Evolutionary conservation across 169 alveolate species (phyloP).

Genomic region (Amoebophrya sp.): DNA sequence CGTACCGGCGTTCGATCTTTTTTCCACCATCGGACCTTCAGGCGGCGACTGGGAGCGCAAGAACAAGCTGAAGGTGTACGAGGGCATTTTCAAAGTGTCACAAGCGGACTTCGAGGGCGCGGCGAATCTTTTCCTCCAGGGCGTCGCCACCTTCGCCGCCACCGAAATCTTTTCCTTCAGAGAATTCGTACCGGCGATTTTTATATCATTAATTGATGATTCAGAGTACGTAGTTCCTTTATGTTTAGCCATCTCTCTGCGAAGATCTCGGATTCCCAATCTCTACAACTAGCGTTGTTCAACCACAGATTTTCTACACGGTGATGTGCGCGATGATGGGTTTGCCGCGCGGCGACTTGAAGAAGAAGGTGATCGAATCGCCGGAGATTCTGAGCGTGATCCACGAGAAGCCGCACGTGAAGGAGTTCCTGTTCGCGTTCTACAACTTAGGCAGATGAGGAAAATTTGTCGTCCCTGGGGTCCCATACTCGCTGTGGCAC

Average conservation of each 20-base stretch:
- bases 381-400: constrained; percentile 78
- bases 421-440: constrained; percentile 42
- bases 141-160: constrained; percentile 81
- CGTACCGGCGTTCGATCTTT: too few species aligned
- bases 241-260: not conserved
- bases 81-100: constrained; percentile 49
- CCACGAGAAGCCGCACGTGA: constrained; percentile 60
- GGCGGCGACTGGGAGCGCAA: constrained; percentile 96
- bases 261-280: too few species aligned
- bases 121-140: constrained; percentile 53
- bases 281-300: not conserved
- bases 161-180: constrained; percentile 78
- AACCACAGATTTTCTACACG: constrained; percentile 64
- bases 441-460: too few species aligned
- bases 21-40: not conserved
- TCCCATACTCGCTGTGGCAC: too few species aligned
- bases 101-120: constrained; percentile 38
- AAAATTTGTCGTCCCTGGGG: too few species aligned
- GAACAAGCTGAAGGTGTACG: constrained; percentile 84
- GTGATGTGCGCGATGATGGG: constrained; percentile 65
- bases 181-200: constrained; percentile 32
- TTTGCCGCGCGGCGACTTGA: constrained; percentile 59
- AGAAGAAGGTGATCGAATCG: constrained; percentile 63
- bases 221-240: not conserved
- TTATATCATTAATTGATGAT: too few species aligned